Percentiles rank a stretch among this genome's conserved stretches.
phyloP scores from a whole-genome alignment of 345 rosid genomes.

The Citrus mangshanensis region DNA sequence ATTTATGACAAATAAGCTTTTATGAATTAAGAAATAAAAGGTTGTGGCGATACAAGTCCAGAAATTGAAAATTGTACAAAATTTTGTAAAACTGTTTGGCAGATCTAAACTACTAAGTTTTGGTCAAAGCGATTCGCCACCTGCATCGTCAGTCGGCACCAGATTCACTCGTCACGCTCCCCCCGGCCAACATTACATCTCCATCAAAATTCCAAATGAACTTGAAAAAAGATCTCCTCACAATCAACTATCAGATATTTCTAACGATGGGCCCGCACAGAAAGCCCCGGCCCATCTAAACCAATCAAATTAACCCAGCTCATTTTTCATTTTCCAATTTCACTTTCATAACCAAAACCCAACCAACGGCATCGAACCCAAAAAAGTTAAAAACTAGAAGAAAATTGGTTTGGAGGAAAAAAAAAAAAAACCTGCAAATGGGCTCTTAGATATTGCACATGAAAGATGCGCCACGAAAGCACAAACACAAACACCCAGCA shows the following conservation, averaged over 20 bases:
- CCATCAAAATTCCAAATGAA: too few relatives aligned
- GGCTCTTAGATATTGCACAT: background rate
- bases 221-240: too few relatives aligned
- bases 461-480: conserved; percentile 19
- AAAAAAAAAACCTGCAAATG: background rate
- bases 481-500: background rate
- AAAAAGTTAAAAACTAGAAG: background rate
- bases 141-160: background rate
- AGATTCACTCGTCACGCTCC: background rate
- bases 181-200: too few relatives aligned
- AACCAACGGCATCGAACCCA: background rate
- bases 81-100: too few relatives aligned
- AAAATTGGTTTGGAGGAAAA: background rate
- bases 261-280: background rate
- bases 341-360: background rate
- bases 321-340: background rate
- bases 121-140: background rate
- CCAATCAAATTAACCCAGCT: background rate
- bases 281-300: background rate
- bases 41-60: too few relatives aligned
- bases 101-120: too few relatives aligned
- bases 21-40: too few relatives aligned
- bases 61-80: too few relatives aligned
- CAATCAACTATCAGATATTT: background rate
- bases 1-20: too few relatives aligned